Evolutionary conservation across 495 filamentous ascomycete species (phyloP), one percentile per base, ranked within the genome.

Genomic region (Rostrohypoxylon terebratum): DNA sequence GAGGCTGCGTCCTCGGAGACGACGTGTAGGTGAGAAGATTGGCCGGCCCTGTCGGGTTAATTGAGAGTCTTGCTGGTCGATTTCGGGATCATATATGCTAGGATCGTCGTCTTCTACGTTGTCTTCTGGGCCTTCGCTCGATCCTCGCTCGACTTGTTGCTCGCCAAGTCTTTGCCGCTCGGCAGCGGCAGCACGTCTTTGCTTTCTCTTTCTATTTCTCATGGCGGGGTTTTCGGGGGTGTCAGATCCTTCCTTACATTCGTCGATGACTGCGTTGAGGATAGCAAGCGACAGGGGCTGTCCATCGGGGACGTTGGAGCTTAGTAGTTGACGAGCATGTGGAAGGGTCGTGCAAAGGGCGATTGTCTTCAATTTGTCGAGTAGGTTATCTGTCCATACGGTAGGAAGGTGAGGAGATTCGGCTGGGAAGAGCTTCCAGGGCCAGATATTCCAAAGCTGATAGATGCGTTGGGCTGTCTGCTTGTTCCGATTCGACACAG

Each of bases 401-500:
- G 51, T 55, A 34, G 51, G 51, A 34, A 55, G 51, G 16, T 55
- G 51, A 55, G 51, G 51, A 3, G 51, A 55, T 8, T 55, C n/a
- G 6, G 28, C n/a, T 1, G 28, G 14, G 51, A 55, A 55, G 51
- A 55, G 51, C n/a, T 55, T 14, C 51, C 51, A 55, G 28, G 51
- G 51, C 51, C 51, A 55, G 25, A 36, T 20, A 18, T 55, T 55
- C 51, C 51, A 55, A 25, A 55, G 51, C 31, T 55, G 51, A 31
- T 55, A 55, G 51, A 55, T 55, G n/a, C 51, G 51, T 36, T 55
- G 51, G n/a, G 51, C 51, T 1, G 51, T 55, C n/a, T 55, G 51
- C 28, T 55, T 55, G 31, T 55, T 55, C 31, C 51, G 34, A n/a
- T 36, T 55, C 51, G 51, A 55, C 51, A 55, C 51, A 2, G 51